Evolutionary conservation across 345 rosid species (phyloP).

Genomic region (Rhodamnia rubescens): DNA sequence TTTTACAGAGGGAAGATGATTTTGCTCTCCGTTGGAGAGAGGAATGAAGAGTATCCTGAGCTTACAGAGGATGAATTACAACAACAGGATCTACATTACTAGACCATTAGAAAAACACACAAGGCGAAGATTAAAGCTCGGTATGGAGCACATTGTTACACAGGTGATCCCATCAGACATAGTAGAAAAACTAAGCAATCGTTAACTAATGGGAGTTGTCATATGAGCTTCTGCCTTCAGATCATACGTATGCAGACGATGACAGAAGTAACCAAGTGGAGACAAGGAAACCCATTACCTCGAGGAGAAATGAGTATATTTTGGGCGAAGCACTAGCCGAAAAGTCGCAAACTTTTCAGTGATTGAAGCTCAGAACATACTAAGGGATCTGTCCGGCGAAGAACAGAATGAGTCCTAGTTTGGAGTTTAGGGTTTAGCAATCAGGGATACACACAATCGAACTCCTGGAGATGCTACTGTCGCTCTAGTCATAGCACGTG

Average conservation of each 20-base stretch:
- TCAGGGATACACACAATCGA: not conserved
- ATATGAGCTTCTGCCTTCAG: not conserved
- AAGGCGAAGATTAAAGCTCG: not conserved
- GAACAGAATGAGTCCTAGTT: not conserved
- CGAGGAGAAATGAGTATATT: not conserved
- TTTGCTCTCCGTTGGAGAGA: not conserved
- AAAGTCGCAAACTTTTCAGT: not conserved
- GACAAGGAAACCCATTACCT: not conserved
- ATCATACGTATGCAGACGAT: not conserved
- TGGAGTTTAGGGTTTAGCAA: not conserved
- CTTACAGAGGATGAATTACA: not conserved
- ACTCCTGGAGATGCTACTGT: not conserved
- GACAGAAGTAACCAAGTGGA: not conserved
- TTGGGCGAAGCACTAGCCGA: not conserved
- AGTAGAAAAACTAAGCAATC: not conserved
- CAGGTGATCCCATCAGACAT: not conserved
- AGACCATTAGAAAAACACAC: not conserved
- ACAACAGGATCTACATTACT: not conserved
- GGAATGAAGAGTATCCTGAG: not conserved
- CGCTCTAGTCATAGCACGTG: not conserved
- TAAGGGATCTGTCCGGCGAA: not conserved
- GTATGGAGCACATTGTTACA: not conserved
- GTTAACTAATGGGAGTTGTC: not conserved
- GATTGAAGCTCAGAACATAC: not conserved
- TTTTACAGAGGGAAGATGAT: not conserved